Base-by-base conservation (phyloP, 805 yeast genomes). In the Cyberlindnera japonica region DNA sequence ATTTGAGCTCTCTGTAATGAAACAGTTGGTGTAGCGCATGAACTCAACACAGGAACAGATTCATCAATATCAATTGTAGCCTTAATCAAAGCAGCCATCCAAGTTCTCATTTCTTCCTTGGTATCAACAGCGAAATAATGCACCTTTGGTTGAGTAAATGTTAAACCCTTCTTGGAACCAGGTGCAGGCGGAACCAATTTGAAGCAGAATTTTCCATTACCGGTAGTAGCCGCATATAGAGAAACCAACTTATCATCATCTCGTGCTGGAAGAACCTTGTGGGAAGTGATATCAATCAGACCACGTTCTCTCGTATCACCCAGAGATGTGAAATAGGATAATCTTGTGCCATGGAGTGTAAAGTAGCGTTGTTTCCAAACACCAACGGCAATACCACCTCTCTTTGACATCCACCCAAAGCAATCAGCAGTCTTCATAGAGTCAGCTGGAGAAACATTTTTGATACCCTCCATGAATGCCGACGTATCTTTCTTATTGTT, bases 1-100 rank as follows among this genome's bases (percentile, higher is more conserved):
- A 81, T 95, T 62, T 88, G 95, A 0, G 99, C 99, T 53, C 79
- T 81, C 35, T 79, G 77, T 47, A 93, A 67, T 10, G 95, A 81
- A 8, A 93, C 89, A 0, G 98, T 91, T n/a, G 99, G 98, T 0
- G 97, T 88, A 11, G 84, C 82, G 61, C 95, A 91, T 13, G 96
- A 84, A 45, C 95, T 83, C 9, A 90, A 82, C 2, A 88, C 93
- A 1, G 99, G 97, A 12, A 85, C 87, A 2, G 85, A 64, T 42
- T 93, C 97, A 64, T 93, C 99, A 41, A 95, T 72, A 58, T 93
- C 99, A 53, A 93, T 95, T 0, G 98, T 93, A 0, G 98, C 95
- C 45, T 90, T 88, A 79, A 90, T 86, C 45, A 93, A 69, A 0
- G 96, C 95, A 38, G 89, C 84, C 79, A 90, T 80, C 99, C 99